A percentile compares a stretch with the other conserved stretches of the same genome.
Conservation (phyloP, 805 yeast genomes). For the Zygoascus tannicola region DNA sequence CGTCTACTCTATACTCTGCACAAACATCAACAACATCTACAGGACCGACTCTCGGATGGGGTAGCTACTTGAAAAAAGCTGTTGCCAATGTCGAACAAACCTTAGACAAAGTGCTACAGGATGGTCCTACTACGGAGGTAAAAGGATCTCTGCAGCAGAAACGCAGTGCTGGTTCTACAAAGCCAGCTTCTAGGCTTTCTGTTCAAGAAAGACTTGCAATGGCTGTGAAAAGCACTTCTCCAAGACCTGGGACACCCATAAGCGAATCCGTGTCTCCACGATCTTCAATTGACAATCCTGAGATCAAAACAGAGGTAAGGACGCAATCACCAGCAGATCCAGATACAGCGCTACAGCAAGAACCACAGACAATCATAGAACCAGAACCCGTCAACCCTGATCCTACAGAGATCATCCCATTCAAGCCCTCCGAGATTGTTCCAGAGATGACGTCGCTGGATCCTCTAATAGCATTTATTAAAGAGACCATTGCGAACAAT, state of each 20-base stretch:
- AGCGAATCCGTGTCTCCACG: not conserved
- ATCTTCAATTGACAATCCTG: not conserved
- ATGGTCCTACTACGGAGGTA: slow-evolving; percentile 13
- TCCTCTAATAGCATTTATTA: not conserved
- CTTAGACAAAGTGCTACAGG: slow-evolving; percentile 32
- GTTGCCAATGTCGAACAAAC: slow-evolving; percentile 34
- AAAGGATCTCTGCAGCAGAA: slow-evolving; percentile 3
- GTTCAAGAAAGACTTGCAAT: slow-evolving; percentile 77
- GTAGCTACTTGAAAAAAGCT: slow-evolving; percentile 30
- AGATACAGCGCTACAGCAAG: not conserved
- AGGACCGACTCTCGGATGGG: slow-evolving; percentile 11
- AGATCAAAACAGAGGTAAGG: not conserved
- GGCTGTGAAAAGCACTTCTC: slow-evolving; percentile 42
- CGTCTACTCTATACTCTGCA: not conserved
- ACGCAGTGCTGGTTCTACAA: not conserved
- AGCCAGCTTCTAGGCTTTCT: slow-evolving; percentile 40
- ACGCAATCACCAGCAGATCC: not conserved
- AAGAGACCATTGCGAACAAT: not conserved
- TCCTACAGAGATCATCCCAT: not conserved
- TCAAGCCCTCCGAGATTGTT: not conserved
- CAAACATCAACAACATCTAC: not conserved
- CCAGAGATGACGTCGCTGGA: not conserved
- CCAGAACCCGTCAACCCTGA: not conserved
- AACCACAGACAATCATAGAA: not conserved
- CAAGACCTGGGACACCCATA: not conserved